These are phyloP conservation scores for Saturnispora kantuleensis DNA, from an alignment of 805 yeast species.

Conservation along the genomic window DNA sequence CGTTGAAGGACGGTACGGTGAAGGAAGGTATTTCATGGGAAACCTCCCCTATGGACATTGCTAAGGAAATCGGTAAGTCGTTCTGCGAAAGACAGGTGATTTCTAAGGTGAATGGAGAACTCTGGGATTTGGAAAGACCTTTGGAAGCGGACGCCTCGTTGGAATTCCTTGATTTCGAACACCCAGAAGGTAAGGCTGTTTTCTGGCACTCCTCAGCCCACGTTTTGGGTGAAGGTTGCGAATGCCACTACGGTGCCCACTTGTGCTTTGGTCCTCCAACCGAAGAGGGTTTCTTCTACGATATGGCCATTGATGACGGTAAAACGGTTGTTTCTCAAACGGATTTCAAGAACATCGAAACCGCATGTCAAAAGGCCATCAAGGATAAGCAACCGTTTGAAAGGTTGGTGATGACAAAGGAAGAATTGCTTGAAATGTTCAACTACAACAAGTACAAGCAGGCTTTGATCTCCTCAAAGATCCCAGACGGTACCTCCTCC, in stretches of 20 bases:
- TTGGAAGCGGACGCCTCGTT: conserved; percentile 61
- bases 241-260: conserved; percentile 91
- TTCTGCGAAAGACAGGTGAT: conserved; percentile 84
- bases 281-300: conserved; percentile 95
- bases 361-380: conserved; percentile 79
- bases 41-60: conserved; percentile 82
- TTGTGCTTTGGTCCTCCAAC: conserved; percentile 95
- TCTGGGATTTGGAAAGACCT: conserved; percentile 96
- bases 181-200: conserved; percentile 90
- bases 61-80: conserved; percentile 74
- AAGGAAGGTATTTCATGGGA: conserved; percentile 80
- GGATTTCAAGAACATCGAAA: conserved; percentile 78
- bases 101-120: conserved; percentile 77
- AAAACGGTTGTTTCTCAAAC: conserved; percentile 66
- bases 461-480: conserved; percentile 71
- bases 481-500: conserved; percentile 92
- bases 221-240: conserved; percentile 96
- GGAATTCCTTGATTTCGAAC: conserved; percentile 83
- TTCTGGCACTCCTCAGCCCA: conserved; percentile 99
- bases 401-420: conserved; percentile 87
- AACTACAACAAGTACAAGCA: conserved; percentile 93
- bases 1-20: conserved; percentile 76
- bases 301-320: conserved; percentile 77
- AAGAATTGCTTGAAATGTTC: conserved; percentile 86
- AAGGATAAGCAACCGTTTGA: conserved; percentile 94